Base-by-base conservation (phyloP, 2,329 filamentous ascomycete species). In the Epichloe sibirici region DNA sequence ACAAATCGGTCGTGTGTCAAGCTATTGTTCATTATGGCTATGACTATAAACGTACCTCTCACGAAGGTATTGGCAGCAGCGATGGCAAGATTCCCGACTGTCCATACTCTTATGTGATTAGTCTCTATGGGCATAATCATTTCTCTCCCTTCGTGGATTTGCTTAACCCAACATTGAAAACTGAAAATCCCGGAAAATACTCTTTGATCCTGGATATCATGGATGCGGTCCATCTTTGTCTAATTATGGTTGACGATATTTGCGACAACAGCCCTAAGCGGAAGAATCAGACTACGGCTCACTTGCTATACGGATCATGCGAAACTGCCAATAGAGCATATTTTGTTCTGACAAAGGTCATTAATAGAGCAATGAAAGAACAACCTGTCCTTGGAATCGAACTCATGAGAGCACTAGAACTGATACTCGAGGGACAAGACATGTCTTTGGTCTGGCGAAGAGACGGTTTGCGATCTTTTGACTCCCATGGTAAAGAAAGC, bases 281-380 rank as follows among this genome's bases (percentile, higher is more conserved):
- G 15, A 57, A 57, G 45, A 54, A 57, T 15, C 51, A 55, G 23
- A 52, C 52, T 3, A 54, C 55, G 6, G 55, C 55, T n/a, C 55
- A 57, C 25, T 31, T 57, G 21, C 45, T 57, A 34, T 57, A 54
- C 23, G 55, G 55, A 13, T 55, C 55, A 11, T 53, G 51, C 28
- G 53, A 57, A 13, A 57, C 55, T 12, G 55, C 55, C 17, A 57
- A 57, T 45, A 49, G 55, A 31, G 55, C 55, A 4, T 57, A 57
- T 37, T 43, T 54, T 11, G 53, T 57, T 38, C 55, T 57, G 44
- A 57, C 55, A 39, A 44, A 37, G 15, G 49, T 55, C 37, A 57
- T 57, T 51, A 52, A 55, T 17, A 47, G 55, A 15, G 49, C 55
- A 5, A 42, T 57, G 31, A 52, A 50, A 5, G 54, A 55, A 40